A percentile compares a stretch with the other conserved stretches of the same genome.
These are phyloP conservation scores for Talaromyces marneffei DNA, from an alignment of 2,329 filamentous ascomycete species.

Conservation along the genomic window DNA sequence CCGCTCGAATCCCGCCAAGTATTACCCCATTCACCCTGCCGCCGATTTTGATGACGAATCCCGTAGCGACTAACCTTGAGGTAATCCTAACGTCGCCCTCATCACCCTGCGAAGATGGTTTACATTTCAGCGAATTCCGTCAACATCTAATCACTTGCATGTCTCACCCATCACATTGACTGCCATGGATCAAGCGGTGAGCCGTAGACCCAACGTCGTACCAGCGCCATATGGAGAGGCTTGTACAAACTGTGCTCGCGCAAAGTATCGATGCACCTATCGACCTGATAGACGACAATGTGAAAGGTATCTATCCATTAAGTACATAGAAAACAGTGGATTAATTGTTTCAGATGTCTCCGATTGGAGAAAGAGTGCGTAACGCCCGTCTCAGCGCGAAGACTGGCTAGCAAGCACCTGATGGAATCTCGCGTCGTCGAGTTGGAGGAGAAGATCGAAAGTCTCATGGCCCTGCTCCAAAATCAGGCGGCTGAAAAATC, in stretches of 20 bases:
- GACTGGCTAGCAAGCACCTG: neutral
- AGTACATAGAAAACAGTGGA: neutral
- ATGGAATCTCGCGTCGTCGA: neutral
- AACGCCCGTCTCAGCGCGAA: neutral
- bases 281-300: slow-evolving; percentile 3
- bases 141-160: neutral
- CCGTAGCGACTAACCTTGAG: too few relatives aligned
- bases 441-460: slow-evolving; percentile 6
- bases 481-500: neutral
- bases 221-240: slow-evolving; percentile 2
- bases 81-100: too few relatives aligned
- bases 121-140: neutral
- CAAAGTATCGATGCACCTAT: slow-evolving; percentile 6
- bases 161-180: too few relatives aligned
- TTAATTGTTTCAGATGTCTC: neutral
- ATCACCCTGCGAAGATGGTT: neutral
- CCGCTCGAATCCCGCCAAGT: too few relatives aligned
- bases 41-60: neutral
- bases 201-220: neutral
- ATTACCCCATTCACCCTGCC: neutral
- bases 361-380: slow-evolving; percentile 6
- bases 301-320: neutral
- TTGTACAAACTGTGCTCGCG: neutral
- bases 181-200: neutral
- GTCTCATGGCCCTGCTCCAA: slow-evolving; percentile 1